Percentiles rank a stretch among this genome's conserved stretches.
Evolutionary conservation across 2,329 filamentous ascomycete species (phyloP).

Genomic region (Neoarthrinium moseri): DNA sequence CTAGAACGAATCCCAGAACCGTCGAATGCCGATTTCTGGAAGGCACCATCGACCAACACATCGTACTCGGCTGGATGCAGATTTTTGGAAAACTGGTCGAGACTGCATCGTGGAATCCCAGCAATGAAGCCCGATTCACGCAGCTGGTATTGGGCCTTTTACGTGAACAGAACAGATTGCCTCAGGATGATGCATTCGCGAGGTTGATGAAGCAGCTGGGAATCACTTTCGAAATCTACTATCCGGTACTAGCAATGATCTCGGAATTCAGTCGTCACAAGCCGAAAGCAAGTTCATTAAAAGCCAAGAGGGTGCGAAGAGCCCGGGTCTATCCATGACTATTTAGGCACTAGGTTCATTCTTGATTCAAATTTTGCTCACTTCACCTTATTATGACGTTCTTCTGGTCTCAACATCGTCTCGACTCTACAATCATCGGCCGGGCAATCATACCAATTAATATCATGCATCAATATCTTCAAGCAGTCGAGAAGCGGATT

Average conservation of each 20-base stretch:
- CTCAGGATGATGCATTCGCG: background rate
- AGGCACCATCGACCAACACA: conserved; percentile 25
- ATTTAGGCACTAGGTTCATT: background rate
- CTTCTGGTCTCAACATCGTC: too few relatives aligned
- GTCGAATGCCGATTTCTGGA: conserved; percentile 39
- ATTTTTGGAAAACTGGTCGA: conserved; percentile 31
- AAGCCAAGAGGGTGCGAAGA: background rate
- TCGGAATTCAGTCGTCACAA: background rate
- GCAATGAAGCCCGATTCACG: conserved; percentile 2
- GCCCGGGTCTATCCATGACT: background rate
- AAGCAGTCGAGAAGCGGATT: too few relatives aligned
- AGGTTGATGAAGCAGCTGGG: conserved; percentile 7
- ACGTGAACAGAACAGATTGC: background rate
- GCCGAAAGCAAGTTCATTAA: too few relatives aligned
- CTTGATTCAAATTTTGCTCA: too few relatives aligned
- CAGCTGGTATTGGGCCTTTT: background rate
- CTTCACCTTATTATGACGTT: too few relatives aligned
- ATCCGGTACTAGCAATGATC: conserved; percentile 1
- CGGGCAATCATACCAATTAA: too few relatives aligned
- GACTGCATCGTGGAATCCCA: conserved; percentile 16
- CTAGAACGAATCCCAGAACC: conserved; percentile 31
- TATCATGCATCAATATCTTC: too few relatives aligned
- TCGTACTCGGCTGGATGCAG: conserved; percentile 32
- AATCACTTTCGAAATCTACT: conserved; percentile 1
- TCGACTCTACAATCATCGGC: too few relatives aligned